Conservation (phyloP, 345 rosid species). For the Ailanthus altissimus region DNA sequence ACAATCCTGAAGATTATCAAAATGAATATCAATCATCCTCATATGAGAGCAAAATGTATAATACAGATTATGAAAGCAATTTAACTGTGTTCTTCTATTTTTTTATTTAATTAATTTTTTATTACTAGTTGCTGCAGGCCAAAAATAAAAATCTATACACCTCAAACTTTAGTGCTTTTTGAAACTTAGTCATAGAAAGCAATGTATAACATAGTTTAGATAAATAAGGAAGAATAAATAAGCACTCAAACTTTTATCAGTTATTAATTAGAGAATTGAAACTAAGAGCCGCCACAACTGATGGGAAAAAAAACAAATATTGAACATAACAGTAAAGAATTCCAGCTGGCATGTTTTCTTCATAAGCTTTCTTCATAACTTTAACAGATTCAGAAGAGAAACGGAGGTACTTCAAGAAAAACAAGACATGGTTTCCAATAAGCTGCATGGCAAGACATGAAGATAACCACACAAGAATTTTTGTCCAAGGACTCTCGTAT, state of each 20-base stretch:
- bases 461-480: background rate
- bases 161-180: background rate
- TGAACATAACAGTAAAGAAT: background rate
- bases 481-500: background rate
- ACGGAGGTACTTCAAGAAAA: background rate
- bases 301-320: background rate
- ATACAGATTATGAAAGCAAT: background rate
- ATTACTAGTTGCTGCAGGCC: background rate
- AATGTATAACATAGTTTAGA: background rate
- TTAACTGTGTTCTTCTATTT: background rate
- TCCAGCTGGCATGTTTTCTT: background rate
- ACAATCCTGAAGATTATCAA: slow-evolving; percentile 46
- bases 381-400: background rate
- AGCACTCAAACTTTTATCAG: background rate
- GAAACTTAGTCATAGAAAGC: background rate
- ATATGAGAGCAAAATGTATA: background rate
- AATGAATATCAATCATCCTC: slow-evolving; percentile 17
- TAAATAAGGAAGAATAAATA: background rate
- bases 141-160: background rate
- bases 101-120: background rate
- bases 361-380: background rate
- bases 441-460: background rate
- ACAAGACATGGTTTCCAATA: background rate
- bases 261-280: background rate
- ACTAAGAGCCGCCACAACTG: background rate